A percentile compares a stretch with the other conserved stretches of the same genome.
phyloP scores from a whole-genome alignment of 129 eudicot species.

The Lactuca saligna region DNA sequence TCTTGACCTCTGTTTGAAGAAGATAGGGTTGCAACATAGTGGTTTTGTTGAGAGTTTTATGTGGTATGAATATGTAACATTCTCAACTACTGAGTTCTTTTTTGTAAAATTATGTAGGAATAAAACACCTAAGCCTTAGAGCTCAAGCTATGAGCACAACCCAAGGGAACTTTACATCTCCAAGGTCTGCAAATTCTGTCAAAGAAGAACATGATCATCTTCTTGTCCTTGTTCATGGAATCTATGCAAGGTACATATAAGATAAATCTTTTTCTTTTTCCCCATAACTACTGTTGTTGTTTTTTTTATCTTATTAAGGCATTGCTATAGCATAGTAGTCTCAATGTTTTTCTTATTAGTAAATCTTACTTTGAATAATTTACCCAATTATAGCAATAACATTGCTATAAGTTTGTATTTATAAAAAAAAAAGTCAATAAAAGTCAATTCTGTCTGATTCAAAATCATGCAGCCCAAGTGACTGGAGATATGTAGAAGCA shows the following conservation, averaged over 20 bases:
- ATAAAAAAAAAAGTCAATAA: too few relatives aligned
- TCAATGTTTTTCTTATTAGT: too few relatives aligned
- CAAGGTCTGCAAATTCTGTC: constrained; percentile 24
- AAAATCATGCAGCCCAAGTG: constrained; percentile 78
- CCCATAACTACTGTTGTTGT: too few relatives aligned
- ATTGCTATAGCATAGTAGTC: too few relatives aligned
- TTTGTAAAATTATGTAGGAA: constrained; percentile 38
- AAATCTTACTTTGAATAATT: too few relatives aligned
- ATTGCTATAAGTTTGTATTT: too few relatives aligned
- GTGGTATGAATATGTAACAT: too few relatives aligned
- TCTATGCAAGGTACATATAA: constrained; percentile 68
- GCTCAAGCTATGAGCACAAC: constrained; percentile 72
- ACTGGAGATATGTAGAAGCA: constrained; percentile 87
- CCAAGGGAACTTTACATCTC: constrained; percentile 49
- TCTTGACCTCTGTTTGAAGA: too few relatives aligned
- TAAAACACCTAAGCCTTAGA: constrained; percentile 38
- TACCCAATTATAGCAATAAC: too few relatives aligned
- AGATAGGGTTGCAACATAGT: not conserved
- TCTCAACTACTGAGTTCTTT: not conserved
- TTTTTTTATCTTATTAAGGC: too few relatives aligned
- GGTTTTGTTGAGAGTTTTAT: too few relatives aligned
- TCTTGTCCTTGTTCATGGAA: constrained; percentile 98
- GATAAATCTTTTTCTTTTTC: too few relatives aligned
- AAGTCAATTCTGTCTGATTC: not conserved
- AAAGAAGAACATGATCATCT: constrained; percentile 83